phyloP scores from a whole-genome alignment of 129 eudicot genomes.

The Centaurea solstitialis region DNA sequence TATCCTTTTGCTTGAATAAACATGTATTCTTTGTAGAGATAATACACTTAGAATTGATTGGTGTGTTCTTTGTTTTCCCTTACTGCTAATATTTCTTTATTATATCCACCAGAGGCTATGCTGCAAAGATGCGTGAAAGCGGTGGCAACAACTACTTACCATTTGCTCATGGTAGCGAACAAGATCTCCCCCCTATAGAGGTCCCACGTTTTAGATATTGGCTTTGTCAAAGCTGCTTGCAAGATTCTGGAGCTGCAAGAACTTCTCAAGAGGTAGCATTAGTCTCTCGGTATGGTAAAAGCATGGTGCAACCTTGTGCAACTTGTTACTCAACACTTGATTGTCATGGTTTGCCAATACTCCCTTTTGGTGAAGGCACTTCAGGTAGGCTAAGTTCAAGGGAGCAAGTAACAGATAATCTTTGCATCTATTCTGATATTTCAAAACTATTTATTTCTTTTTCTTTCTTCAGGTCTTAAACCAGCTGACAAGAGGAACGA shows the following conservation, averaged over 20 bases:
- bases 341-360: conserved; percentile 9
- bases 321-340: conserved; percentile 4
- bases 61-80: background rate
- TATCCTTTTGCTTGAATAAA: background rate
- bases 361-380: conserved; percentile 37
- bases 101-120: background rate
- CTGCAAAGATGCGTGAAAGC: background rate
- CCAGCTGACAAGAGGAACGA: conserved; percentile 9
- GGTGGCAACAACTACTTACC: background rate
- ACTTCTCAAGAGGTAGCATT: conserved; percentile 25
- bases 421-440: background rate
- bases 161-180: background rate
- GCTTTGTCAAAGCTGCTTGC: conserved; percentile 47
- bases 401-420: no score
- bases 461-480: conserved; percentile 15
- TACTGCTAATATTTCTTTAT: background rate
- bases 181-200: background rate
- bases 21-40: background rate
- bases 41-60: background rate
- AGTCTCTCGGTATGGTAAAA: conserved; percentile 18
- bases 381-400: conserved; percentile 21
- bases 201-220: conserved; percentile 14
- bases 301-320: conserved; percentile 29
- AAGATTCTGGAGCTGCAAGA: conserved; percentile 32
- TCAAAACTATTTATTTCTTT: background rate